A percentile compares a stretch with the other conserved stretches of the same genome.
phyloP scores from a whole-genome alignment of 306 rosid genomes.

The Lagenaria siceraria region DNA sequence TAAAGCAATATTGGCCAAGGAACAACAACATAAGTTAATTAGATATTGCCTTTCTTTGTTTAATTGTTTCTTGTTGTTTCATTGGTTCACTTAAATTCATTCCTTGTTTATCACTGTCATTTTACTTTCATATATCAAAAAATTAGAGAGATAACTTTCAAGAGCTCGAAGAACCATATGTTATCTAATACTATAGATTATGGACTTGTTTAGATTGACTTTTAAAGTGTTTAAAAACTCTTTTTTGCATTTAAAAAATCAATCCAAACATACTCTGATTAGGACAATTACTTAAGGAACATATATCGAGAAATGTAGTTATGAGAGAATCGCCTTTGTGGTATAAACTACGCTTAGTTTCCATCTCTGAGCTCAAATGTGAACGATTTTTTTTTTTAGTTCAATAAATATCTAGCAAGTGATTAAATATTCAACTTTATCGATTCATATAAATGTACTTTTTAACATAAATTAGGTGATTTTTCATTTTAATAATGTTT shows the following conservation, averaged over 20 bases:
- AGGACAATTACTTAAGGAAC: background rate
- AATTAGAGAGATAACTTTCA: background rate
- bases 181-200: background rate
- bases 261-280: no score
- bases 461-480: background rate
- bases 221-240: background rate
- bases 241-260: no score
- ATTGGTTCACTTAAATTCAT: background rate
- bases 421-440: no score
- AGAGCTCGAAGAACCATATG: background rate
- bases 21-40: no score
- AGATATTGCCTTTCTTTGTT: background rate
- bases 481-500: background rate
- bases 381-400: no score
- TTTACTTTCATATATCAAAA: background rate
- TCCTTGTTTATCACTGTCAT: background rate
- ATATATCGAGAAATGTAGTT: background rate
- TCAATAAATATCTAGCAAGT: no score
- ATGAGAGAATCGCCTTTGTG: background rate
- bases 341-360: background rate
- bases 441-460: no score
- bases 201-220: no score
- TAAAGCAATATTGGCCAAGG: no score
- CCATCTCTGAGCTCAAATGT: no score
- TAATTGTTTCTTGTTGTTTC: background rate